phyloP scores from a whole-genome alignment of 148 eudicot species.

The Heliamphora exappendiculata region DNA sequence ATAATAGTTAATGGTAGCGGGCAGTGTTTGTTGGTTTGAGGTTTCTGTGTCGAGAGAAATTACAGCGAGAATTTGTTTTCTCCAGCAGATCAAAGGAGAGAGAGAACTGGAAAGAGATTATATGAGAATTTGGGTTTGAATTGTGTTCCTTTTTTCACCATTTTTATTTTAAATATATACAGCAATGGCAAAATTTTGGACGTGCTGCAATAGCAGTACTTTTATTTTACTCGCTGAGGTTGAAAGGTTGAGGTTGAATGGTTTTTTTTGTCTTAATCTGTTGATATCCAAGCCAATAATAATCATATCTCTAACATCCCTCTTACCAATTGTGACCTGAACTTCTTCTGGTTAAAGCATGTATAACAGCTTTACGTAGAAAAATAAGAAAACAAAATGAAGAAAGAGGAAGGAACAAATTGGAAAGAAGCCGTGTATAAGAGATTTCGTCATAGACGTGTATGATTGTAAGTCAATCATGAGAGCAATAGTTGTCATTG shows the following conservation, averaged over 20 bases:
- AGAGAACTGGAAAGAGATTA: background rate
- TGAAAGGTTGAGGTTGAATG: background rate
- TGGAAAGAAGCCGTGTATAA: background rate
- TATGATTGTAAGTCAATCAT: background rate
- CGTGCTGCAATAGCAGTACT: background rate
- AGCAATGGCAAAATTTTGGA: background rate
- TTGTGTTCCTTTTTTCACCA: background rate
- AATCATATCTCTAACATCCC: background rate
- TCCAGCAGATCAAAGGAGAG: background rate
- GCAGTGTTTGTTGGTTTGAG: background rate
- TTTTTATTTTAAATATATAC: no score
- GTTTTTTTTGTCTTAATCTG: background rate
- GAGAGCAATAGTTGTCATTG: background rate
- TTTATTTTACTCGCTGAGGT: background rate
- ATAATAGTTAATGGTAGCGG: background rate
- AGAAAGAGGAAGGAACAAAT: background rate
- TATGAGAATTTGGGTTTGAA: background rate
- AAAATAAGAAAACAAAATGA: background rate
- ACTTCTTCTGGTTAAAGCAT: background rate
- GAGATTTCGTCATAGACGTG: background rate
- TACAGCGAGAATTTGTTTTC: background rate
- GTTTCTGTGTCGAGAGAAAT: background rate
- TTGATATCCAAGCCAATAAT: background rate
- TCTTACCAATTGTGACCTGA: background rate
- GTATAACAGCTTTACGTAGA: background rate